A percentile compares a stretch with the other conserved stretches of the same genome.
Conservation (phyloP, 345 rosid species). For the Cardamine resedifolia region DNA sequence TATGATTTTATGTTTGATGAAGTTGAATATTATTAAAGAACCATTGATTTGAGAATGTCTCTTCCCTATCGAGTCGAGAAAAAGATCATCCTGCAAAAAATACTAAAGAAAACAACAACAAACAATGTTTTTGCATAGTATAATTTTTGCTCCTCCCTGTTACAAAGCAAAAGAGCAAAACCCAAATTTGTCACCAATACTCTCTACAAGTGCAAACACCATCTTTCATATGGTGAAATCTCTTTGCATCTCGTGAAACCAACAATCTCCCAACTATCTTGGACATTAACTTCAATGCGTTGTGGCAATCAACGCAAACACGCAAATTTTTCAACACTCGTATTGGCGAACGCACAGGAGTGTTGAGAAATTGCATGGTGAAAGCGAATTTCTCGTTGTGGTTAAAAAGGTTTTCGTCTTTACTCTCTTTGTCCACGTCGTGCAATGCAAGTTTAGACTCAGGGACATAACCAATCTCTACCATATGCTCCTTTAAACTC, state of each 20-base stretch:
- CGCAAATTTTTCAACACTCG: conserved; percentile 69
- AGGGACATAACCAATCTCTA: conserved; percentile 71
- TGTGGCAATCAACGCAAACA: conserved; percentile 83
- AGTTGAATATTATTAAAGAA: not conserved
- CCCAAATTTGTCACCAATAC: conserved; percentile 66
- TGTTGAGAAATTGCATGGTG: conserved; percentile 48
- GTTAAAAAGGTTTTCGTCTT: conserved; percentile 71
- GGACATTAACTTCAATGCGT: conserved; percentile 66
- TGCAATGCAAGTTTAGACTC: conserved; percentile 67
- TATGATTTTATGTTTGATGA: not conserved
- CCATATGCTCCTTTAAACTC: conserved; percentile 63
- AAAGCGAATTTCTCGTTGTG: conserved; percentile 80
- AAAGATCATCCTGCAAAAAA: not conserved
- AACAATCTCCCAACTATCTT: conserved; percentile 69
- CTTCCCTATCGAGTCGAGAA: not conserved
- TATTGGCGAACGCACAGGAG: conserved; percentile 52
- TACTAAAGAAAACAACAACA: not conserved
- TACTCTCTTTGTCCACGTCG: conserved; percentile 78
- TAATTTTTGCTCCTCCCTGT: not conserved
- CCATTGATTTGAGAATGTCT: not conserved
- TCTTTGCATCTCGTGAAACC: conserved; percentile 68
- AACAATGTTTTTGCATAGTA: not conserved
- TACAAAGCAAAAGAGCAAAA: not conserved
- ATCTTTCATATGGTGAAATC: conserved; percentile 71
- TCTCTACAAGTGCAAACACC: conserved; percentile 71